Evolutionary conservation across 805 yeast genomes (phyloP).

Genomic region (Lipomyces starkeyi): DNA sequence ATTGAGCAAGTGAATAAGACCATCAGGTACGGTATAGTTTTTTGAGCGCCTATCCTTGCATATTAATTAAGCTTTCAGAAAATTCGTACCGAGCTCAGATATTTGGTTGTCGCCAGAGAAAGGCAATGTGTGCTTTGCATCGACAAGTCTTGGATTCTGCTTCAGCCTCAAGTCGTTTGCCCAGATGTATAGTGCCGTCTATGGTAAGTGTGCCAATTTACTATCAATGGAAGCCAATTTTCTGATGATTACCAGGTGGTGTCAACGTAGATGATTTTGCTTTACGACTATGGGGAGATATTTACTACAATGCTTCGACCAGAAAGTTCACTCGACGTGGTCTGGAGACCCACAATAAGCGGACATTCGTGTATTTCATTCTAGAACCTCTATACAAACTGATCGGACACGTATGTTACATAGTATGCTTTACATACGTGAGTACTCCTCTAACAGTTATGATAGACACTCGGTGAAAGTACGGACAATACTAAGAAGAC

Average conservation of each 20-base stretch:
- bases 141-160: slow-evolving; percentile 63
- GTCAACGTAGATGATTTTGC: slow-evolving; percentile 54
- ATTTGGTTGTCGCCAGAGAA: slow-evolving; percentile 60
- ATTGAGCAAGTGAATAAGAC: slow-evolving; percentile 69
- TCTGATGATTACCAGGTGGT: slow-evolving; percentile 23
- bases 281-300: slow-evolving; percentile 76
- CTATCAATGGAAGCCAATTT: slow-evolving; percentile 21
- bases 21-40: slow-evolving; percentile 48
- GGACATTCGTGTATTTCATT: slow-evolving; percentile 67
- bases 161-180: slow-evolving; percentile 76
- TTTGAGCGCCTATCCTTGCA: slow-evolving; percentile 11
- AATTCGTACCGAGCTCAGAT: slow-evolving; percentile 18
- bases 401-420: slow-evolving; percentile 51
- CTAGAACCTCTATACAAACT: slow-evolving; percentile 83
- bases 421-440: not conserved
- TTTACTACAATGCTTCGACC: slow-evolving; percentile 54
- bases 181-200: slow-evolving; percentile 50
- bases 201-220: slow-evolving; percentile 35
- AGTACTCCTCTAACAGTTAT: not conserved
- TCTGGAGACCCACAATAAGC: slow-evolving; percentile 40
- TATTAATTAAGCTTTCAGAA: slow-evolving; percentile 4
- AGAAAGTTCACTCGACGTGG: slow-evolving; percentile 54
- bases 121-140: slow-evolving; percentile 76
- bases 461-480: slow-evolving; percentile 56
- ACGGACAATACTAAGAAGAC: slow-evolving; percentile 52